Conservation (phyloP, 2,329 filamentous ascomycete genomes). For the Fusarium sp. region DNA sequence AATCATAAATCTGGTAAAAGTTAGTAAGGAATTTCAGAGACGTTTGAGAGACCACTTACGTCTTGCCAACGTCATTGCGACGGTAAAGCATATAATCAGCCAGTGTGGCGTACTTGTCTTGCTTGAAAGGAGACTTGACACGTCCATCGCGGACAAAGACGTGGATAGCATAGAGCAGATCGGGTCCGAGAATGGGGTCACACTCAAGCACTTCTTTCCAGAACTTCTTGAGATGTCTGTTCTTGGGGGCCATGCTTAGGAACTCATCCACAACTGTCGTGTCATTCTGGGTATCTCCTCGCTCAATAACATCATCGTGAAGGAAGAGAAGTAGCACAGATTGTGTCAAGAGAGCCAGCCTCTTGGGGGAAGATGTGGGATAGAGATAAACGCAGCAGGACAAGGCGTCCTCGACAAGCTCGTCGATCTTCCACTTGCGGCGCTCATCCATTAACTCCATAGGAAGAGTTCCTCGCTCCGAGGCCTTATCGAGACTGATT, state of each 20-base stretch:
- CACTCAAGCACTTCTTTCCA: slow-evolving; percentile 4
- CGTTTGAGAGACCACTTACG: not conserved
- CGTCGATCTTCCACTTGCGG: slow-evolving; percentile 22
- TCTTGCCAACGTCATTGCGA: slow-evolving; percentile 15
- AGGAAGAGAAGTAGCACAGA: slow-evolving; percentile 19
- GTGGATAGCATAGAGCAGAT: slow-evolving; percentile 1
- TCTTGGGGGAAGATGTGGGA: slow-evolving; percentile 10
- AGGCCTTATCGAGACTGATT: slow-evolving; percentile 21
- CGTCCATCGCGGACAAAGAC: slow-evolving; percentile 19
- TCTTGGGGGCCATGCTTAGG: slow-evolving; percentile 15
- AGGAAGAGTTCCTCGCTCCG: slow-evolving; percentile 8
- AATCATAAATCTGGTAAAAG: slow-evolving; percentile 4
- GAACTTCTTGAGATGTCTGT: slow-evolving; percentile 12
- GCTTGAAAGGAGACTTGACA: slow-evolving; percentile 21
- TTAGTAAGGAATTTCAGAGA: not conserved
- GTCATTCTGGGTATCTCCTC: slow-evolving; percentile 24
- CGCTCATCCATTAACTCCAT: slow-evolving; percentile 24
- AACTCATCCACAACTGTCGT: slow-evolving; percentile 22
- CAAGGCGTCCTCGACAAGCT: slow-evolving; percentile 23
- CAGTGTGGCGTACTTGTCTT: slow-evolving; percentile 11
- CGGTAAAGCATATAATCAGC: slow-evolving; percentile 18
- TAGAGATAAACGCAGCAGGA: slow-evolving; percentile 24
- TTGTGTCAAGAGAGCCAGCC: slow-evolving; percentile 22
- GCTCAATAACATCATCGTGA: slow-evolving; percentile 28
- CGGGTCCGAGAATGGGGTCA: slow-evolving; percentile 16